Conservation (phyloP, 768 basidiomycete genomes). For the Podaxis mareebaensis region DNA sequence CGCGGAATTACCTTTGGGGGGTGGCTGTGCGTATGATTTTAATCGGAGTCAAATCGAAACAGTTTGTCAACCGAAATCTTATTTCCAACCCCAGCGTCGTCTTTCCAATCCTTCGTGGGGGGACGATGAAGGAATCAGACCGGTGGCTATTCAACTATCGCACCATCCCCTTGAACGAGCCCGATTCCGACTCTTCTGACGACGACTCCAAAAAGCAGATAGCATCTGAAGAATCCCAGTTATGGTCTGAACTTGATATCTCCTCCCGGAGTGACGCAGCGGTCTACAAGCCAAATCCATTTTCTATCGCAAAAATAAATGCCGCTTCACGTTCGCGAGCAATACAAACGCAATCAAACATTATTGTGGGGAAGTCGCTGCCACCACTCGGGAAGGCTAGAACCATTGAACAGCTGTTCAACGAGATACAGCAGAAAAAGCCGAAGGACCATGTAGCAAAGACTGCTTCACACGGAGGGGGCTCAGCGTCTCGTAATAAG, state of each 20-base stretch:
- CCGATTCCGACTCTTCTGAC: background rate
- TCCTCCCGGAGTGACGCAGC: slow-evolving; percentile 61
- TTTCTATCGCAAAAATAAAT: slow-evolving; percentile 80
- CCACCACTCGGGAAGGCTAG: slow-evolving; percentile 2
- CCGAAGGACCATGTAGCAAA: background rate
- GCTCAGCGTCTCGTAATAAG: background rate
- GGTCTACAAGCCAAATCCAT: slow-evolving; percentile 73
- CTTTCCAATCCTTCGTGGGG: no score
- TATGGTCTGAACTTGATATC: slow-evolving; percentile 46
- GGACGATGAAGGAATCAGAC: no score
- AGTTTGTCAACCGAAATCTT: background rate
- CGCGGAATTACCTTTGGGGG: no score
- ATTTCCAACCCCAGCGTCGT: background rate
- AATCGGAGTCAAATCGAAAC: no score
- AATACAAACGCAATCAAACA: background rate
- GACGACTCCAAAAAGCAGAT: background rate
- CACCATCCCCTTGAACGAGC: background rate
- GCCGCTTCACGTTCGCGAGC: slow-evolving; percentile 49
- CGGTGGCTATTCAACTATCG: slow-evolving; percentile 10
- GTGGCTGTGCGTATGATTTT: no score
- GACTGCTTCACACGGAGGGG: background rate
- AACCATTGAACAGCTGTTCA: background rate
- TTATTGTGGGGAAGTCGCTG: background rate
- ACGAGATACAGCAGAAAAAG: background rate
- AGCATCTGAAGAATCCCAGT: slow-evolving; percentile 1